Evolutionary conservation across 164 flowering plant genomes (phyloP).

Genomic region (Stephania yunnanensis): DNA sequence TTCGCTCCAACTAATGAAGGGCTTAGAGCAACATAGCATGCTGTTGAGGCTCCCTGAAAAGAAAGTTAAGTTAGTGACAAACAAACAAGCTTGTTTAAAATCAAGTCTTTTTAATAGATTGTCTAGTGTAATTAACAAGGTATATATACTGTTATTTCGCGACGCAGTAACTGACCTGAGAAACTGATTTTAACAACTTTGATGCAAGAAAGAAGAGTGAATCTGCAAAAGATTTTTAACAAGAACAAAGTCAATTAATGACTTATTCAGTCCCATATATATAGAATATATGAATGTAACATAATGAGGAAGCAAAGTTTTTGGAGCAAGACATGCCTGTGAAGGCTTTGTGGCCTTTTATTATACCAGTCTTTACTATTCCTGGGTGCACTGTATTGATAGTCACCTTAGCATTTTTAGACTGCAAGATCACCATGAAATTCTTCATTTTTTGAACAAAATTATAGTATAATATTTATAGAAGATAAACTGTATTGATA

Average conservation of each 20-base stretch:
- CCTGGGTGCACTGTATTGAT: constrained; percentile 96
- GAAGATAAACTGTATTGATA: too few species aligned
- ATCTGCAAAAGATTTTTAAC: constrained; percentile 32
- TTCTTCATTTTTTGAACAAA: neutral
- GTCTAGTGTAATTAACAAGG: neutral
- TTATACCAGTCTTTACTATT: constrained; percentile 90
- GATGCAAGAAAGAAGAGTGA: constrained; percentile 78
- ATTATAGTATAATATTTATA: too few species aligned
- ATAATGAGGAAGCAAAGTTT: neutral
- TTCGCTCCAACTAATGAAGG: constrained; percentile 46
- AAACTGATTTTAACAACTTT: constrained; percentile 65
- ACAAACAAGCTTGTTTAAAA: neutral
- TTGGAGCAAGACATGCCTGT: constrained; percentile 46
- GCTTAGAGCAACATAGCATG: constrained; percentile 79
- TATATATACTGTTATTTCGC: neutral
- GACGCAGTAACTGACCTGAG: constrained; percentile 52
- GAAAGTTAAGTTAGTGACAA: neutral
- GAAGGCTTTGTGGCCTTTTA: constrained; percentile 71
- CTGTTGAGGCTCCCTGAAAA: constrained; percentile 82
- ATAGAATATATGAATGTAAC: neutral
- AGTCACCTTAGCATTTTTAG: constrained; percentile 71
- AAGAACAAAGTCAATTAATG: too few species aligned
- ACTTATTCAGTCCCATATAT: too few species aligned
- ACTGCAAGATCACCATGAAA: constrained; percentile 33
- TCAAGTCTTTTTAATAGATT: neutral